These are phyloP conservation scores for Lipomyces starkeyi DNA, from an alignment of 805 yeast species.

Conservation along the genomic window DNA sequence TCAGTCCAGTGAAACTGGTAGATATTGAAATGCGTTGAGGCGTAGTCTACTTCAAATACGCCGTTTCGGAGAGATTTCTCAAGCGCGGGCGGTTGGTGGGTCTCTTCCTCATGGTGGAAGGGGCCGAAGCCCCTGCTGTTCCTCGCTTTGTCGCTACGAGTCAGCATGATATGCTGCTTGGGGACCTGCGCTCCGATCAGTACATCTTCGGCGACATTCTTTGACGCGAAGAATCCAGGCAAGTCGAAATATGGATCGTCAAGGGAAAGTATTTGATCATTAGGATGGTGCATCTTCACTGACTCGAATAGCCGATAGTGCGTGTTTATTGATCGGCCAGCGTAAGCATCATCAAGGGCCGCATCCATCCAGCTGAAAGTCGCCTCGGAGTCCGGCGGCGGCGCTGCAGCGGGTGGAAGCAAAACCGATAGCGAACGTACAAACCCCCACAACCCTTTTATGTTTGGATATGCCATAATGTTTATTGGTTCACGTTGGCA, in stretches of 20 bases:
- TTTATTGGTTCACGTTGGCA: too few species aligned
- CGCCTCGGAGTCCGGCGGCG: neutral
- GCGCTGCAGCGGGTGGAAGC: too few species aligned
- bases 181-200: neutral
- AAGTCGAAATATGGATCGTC: neutral
- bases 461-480: too few species aligned
- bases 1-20: neutral
- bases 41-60: slow-evolving; percentile 6
- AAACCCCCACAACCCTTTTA: too few species aligned
- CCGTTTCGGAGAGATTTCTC: slow-evolving; percentile 5
- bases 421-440: too few species aligned
- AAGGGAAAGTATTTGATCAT: neutral
- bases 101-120: neutral
- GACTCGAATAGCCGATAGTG: neutral
- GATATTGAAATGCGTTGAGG: neutral
- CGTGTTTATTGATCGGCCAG: neutral
- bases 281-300: neutral
- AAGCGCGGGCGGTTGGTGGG: neutral
- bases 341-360: slow-evolving; percentile 6
- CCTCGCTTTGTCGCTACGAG: neutral
- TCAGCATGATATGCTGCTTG: neutral
- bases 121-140: neutral
- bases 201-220: neutral
- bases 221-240: slow-evolving; percentile 5
- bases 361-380: neutral